Conservation (phyloP, 768 basidiomycete species). For the Plicaturopsis crispa region DNA sequence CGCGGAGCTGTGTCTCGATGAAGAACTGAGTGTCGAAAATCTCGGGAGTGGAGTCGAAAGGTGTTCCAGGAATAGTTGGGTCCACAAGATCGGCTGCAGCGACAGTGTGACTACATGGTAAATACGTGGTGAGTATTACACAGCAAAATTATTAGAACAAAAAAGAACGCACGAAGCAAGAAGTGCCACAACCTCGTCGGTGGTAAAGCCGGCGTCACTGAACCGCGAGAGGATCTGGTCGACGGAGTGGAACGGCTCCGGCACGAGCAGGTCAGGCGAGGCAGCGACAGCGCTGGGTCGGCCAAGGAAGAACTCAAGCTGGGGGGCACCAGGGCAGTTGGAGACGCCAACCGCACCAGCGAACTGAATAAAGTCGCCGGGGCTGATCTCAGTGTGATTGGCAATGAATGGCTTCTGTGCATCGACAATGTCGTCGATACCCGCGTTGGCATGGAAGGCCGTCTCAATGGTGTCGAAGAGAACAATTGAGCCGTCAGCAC, state of each 20-base stretch:
- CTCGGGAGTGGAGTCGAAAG: conserved; percentile 39
- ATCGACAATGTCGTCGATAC: conserved; percentile 32
- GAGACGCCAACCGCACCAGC: conserved; percentile 34
- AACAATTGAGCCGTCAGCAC: conserved; percentile 41
- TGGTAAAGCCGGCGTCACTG: conserved; percentile 6
- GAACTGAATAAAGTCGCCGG: conserved; percentile 44
- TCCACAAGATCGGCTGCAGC: conserved; percentile 9
- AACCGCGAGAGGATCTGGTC: conserved; percentile 6
- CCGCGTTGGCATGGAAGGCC: conserved; percentile 33
- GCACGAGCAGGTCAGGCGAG: conserved; percentile 21
- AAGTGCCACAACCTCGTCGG: conserved; percentile 8
- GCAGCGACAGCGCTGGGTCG: conserved; percentile 23
- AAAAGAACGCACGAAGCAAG: conserved; percentile 5
- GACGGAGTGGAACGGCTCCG: conserved; percentile 16
- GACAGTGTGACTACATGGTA: conserved; percentile 7
- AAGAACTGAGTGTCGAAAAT: conserved; percentile 39
- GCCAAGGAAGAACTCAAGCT: conserved; percentile 31
- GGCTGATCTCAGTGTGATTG: conserved; percentile 24
- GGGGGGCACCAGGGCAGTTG: conserved; percentile 39
- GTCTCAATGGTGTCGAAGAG: conserved; percentile 35
- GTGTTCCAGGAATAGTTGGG: conserved; percentile 19
- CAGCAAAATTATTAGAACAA: neutral
- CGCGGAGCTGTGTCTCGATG: conserved; percentile 37
- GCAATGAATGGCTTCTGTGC: conserved; percentile 26
- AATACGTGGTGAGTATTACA: neutral